Evolutionary conservation across 2,329 filamentous ascomycete species (phyloP), one percentile per base, ranked within the genome.

Genomic region (Arthrobotrys sphaeroides): DNA sequence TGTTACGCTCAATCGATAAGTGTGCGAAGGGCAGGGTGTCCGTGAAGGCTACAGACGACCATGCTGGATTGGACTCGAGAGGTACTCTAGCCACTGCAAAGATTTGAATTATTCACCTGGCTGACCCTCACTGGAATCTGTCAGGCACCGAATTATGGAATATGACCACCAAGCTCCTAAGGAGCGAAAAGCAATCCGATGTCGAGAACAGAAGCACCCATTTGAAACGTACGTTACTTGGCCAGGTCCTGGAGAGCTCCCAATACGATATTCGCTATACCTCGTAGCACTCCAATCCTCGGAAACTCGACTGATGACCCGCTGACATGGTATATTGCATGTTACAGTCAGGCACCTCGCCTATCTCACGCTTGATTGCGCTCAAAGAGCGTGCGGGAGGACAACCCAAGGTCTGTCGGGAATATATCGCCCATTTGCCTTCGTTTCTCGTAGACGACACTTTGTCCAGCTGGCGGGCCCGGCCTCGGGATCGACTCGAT

Each of bases 91-190:
- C n/a, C 16, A 16, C 26, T 33, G n/a, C 45, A 16, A 4, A 1
- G 12, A 4, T 6, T n/a, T 31, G 22, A 18, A 9, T 18, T 3
- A 12, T 47, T 47, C 4, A 57, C 43, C 68, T 77, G 2, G 24
- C 33, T 22, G 62, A 70, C 20, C 24, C 77, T n/a, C n/a, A n/a
- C n/a, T 26, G 43, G 55, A 24, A 26, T 38, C 36, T 28, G 53
- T 28, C 38, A 67, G 62, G 65, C 13, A 65, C 76, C 18, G 74
- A 73, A 18, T 47, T 68, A 5, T 73, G 73, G 77, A 66, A 70
- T 45, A 69, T 67, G 53, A 45, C 60, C 18, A 49, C 77, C 7
- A 77, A 80, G 33, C 59, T 79, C 16, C 77, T 80, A 57, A 73
- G 36, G 22, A 31, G 42, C 3, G 47, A 57, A n/a, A 59, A 38